Conservation (phyloP, 106 monocot genomes). For the Hemerocallis citrina region DNA sequence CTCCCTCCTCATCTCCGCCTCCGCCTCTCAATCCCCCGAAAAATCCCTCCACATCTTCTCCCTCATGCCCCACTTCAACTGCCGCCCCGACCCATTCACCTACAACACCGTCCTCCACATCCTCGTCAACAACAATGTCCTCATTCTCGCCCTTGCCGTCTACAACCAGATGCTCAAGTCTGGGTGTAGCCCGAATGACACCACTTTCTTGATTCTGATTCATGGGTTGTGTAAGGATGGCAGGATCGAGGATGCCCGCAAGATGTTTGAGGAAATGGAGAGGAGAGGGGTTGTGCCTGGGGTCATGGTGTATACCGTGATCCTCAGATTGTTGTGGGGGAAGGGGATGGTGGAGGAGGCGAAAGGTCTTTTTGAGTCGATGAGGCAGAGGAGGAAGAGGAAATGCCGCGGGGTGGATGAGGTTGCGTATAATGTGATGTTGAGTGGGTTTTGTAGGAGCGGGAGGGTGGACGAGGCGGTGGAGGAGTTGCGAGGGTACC, state of each 20-base stretch:
- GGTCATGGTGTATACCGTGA: constrained; percentile 40
- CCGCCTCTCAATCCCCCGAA: constrained; percentile 16
- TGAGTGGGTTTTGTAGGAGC: constrained; percentile 51
- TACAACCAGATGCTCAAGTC: constrained; percentile 60
- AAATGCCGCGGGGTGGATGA: constrained; percentile 19
- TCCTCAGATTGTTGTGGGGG: constrained; percentile 38
- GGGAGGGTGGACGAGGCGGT: constrained; percentile 54
- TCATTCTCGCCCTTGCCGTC: constrained; percentile 52
- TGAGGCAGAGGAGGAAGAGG: constrained; percentile 36
- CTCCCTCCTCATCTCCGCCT: constrained; percentile 38
- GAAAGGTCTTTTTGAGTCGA: no score
- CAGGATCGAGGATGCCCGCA: constrained; percentile 34
- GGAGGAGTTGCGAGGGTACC: constrained; percentile 23
- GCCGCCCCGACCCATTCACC: constrained; percentile 46
- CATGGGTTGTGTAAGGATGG: constrained; percentile 51
- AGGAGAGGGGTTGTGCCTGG: constrained; percentile 34
- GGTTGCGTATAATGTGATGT: constrained; percentile 26
- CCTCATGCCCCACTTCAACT: constrained; percentile 52
- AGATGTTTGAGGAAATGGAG: constrained; percentile 85
- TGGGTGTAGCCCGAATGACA: constrained; percentile 42
- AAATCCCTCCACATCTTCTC: constrained; percentile 51
- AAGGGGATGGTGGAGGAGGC: no score
- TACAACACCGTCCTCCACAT: constrained; percentile 54
- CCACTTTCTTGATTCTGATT: constrained; percentile 56
- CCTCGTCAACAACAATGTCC: constrained; percentile 37